Evolutionary conservation across 495 filamentous ascomycete genomes (phyloP).

Genomic region (Xylaria cubensis): DNA sequence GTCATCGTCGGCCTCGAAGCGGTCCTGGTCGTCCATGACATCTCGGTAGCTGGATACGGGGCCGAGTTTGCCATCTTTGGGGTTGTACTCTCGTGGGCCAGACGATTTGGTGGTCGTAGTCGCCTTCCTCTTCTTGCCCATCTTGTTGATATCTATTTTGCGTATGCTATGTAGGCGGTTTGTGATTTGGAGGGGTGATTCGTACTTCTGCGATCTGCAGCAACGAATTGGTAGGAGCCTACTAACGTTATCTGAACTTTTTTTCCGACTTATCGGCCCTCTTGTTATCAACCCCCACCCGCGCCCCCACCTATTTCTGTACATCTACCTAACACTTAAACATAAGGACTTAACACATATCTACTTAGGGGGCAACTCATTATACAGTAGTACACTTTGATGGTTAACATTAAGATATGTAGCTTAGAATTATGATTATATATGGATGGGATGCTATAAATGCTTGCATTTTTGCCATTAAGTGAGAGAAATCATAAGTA

Average conservation of each 20-base stretch:
- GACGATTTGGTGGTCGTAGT: constrained; percentile 52
- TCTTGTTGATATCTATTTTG: constrained; percentile 43
- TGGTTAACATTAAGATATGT: no score
- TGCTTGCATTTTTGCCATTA: no score
- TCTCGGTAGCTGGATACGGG: constrained; percentile 76
- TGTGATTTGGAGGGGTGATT: not conserved
- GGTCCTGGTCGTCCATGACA: constrained; percentile 91
- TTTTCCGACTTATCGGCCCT: constrained; percentile 30
- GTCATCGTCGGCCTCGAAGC: constrained; percentile 84
- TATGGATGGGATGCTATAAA: no score
- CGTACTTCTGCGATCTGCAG: not conserved
- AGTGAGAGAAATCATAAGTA: no score
- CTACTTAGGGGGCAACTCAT: no score
- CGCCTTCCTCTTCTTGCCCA: constrained; percentile 85
- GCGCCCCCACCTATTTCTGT: not conserved
- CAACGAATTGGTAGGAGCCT: not conserved
- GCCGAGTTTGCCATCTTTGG: constrained; percentile 60
- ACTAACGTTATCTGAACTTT: constrained; percentile 27
- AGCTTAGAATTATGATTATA: no score
- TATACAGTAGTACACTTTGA: no score
- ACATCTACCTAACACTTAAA: no score
- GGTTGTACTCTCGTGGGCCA: constrained; percentile 57
- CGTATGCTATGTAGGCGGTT: not conserved
- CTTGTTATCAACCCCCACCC: constrained; percentile 7
- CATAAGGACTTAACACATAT: no score